Conservation (phyloP, 1,284 basidiomycete species). For the Apiotrichum gracile region DNA sequence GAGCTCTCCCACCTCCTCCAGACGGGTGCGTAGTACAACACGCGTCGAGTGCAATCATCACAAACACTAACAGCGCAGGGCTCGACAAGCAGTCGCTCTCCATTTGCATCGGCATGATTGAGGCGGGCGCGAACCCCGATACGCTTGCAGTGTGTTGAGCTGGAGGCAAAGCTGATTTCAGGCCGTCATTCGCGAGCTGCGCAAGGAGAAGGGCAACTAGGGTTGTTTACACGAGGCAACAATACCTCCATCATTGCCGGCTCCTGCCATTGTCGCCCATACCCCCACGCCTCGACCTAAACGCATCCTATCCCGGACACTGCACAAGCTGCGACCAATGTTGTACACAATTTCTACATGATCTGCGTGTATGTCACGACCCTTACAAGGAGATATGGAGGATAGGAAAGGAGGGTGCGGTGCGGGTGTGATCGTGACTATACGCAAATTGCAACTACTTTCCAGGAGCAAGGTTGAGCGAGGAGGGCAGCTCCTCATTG, state of each 20-base stretch:
- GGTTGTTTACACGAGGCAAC: background rate
- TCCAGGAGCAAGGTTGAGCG: slow-evolving; percentile 34
- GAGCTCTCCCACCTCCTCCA: slow-evolving; percentile 43
- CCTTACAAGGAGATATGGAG: background rate
- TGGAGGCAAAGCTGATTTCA: slow-evolving; percentile 1
- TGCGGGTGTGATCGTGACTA: background rate
- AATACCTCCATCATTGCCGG: too few species aligned
- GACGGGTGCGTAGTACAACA: slow-evolving; percentile 27
- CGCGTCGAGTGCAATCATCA: too few species aligned
- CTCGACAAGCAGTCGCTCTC: slow-evolving; percentile 43
- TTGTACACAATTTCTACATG: slow-evolving; percentile 6
- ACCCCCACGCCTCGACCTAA: background rate
- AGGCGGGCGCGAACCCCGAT: slow-evolving; percentile 44
- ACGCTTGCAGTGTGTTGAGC: slow-evolving; percentile 36
- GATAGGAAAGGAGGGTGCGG: background rate
- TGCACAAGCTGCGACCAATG: too few species aligned
- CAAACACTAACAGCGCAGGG: slow-evolving; percentile 18
- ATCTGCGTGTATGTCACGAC: background rate
- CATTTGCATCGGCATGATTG: slow-evolving; percentile 45
- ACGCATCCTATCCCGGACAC: background rate
- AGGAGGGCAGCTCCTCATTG: slow-evolving; percentile 43
- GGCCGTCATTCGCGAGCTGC: slow-evolving; percentile 25
- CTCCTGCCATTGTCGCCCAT: too few species aligned
- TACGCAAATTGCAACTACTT: slow-evolving; percentile 4
- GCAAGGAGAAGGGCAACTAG: slow-evolving; percentile 24